Conservation (phyloP, 495 filamentous ascomycete genomes). For the Penicillium bovifimosum region DNA sequence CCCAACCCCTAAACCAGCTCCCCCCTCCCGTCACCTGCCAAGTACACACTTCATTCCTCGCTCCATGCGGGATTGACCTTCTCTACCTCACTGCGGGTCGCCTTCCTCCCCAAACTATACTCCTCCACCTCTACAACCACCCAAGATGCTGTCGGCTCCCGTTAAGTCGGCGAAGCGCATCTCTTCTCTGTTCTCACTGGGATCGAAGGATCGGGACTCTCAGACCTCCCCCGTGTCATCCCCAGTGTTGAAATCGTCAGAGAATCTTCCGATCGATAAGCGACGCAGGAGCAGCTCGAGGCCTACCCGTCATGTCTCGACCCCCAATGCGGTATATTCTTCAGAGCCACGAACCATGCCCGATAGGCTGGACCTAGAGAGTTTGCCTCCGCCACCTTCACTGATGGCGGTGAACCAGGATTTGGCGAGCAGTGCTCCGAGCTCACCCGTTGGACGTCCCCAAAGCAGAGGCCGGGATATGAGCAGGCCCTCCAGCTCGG, state of each 20-base stretch:
- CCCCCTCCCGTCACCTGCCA: conserved; percentile 9
- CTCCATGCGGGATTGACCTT: conserved; percentile 19
- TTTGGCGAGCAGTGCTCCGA: conserved; percentile 31
- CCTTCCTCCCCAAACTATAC: conserved; percentile 4
- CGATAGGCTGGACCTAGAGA: conserved; percentile 31
- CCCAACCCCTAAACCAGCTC: conserved; percentile 11
- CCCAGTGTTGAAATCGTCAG: conserved; percentile 10
- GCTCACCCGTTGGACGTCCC: conserved; percentile 29
- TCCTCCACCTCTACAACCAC: conserved; percentile 1
- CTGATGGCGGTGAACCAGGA: conserved; percentile 39
- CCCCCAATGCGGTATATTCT: conserved; percentile 25
- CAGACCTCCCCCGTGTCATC: conserved; percentile 9
- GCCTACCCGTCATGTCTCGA: conserved; percentile 36
- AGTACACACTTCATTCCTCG: conserved; percentile 14
- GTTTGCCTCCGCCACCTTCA: conserved; percentile 41
- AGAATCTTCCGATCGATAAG: conserved; percentile 15
- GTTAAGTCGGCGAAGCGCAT: conserved; percentile 48
- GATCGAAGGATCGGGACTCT: conserved; percentile 34
- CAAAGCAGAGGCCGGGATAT: conserved; percentile 39
- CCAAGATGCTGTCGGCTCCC: conserved; percentile 44
- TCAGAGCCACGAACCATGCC: conserved; percentile 28
- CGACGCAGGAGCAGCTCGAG: conserved; percentile 33
- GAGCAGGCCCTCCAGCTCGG: conserved; percentile 35
- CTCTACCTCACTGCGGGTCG: conserved; percentile 2
- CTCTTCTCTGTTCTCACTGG: conserved; percentile 43